A percentile compares a stretch with the other conserved stretches of the same genome.
phyloP scores from a whole-genome alignment of 2,329 filamentous ascomycete genomes.

The Blastomyces emzantsi region DNA sequence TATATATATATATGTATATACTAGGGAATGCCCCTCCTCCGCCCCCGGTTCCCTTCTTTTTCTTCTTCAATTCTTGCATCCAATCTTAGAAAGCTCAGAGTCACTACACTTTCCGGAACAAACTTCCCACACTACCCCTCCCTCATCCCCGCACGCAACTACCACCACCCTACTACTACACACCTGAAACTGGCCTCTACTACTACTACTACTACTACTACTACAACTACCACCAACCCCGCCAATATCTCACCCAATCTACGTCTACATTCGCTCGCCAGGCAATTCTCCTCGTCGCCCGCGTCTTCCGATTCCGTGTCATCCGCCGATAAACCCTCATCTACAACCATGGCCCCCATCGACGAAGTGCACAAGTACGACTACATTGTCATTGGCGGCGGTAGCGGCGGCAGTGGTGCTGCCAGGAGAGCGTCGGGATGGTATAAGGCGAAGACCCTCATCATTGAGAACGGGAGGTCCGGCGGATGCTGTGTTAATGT shows the following conservation, averaged over 20 bases:
- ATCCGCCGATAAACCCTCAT: conserved; percentile 6
- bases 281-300: conserved; percentile 33
- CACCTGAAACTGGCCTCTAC: conserved; percentile 2
- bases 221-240: not conserved
- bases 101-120: not conserved
- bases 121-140: not conserved
- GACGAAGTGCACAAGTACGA: conserved; percentile 40
- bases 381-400: conserved; percentile 48
- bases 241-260: conserved; percentile 14
- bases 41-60: conserved; percentile 1
- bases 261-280: conserved; percentile 34
- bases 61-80: not conserved
- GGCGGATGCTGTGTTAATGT: conserved; percentile 48
- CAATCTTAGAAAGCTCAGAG: not conserved
- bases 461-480: conserved; percentile 42
- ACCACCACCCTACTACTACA: not conserved
- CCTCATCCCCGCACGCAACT: not conserved
- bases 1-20: conserved; percentile 3
- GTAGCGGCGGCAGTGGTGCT: conserved; percentile 44
- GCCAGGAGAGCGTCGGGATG: conserved; percentile 43
- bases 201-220: not conserved
- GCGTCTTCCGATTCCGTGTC: not conserved
- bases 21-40: conserved; percentile 12
- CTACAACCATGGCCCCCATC: conserved; percentile 35
- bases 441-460: conserved; percentile 44